Base-by-base conservation (phyloP, 768 basidiomycete species). In the Leccinum truebloodii region DNA sequence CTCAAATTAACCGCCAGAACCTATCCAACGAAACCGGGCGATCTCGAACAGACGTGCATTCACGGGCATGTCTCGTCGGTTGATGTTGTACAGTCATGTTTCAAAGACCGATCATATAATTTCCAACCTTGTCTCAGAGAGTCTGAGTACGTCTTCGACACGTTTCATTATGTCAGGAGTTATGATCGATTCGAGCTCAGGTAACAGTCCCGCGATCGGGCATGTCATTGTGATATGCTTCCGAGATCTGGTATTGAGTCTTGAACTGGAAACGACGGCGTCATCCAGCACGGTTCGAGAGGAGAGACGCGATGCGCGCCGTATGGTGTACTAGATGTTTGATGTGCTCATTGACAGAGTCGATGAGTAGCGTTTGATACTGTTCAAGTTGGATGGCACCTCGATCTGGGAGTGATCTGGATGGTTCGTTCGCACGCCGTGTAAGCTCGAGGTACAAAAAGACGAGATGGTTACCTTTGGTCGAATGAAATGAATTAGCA, bases 111-210 rank as follows among this genome's bases (percentile, higher is more conserved):
- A 92, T 10, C 88, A 67, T 99, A 98, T 62, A 94, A 86, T 70
- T 98, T 95, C 96, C 96, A 99, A 7, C 94, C 96, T 75, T 94
- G 96, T 6, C 26, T 28, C 26, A 28, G 26, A 28, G 26, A 28
- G 26, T 28, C 96, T 92, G 7, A 99, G 86, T 3, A 99, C 97
- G 72, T 98, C 96, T 70, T 98, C 97, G 54, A 98, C 96, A 16
- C 96, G 90, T 73, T 95, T 96, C 96, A 99, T 99, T 98, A 98
- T 1, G 94, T 88, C 59, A 90, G 81, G 3, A 99, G 86, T 70
- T 99, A 96, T 3, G 87, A 69, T 98, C 96, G 63, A 99, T 99
- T n/a, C 90, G 84, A 0, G 97, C 96, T 96, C 97, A 98, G 67
- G 95, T 93, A 73, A 98, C 97, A 18, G 97, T 93, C 28, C 94